Evolutionary conservation across 2,329 filamentous ascomycete genomes (phyloP), one percentile per base, ranked within the genome.

Genomic region (Xylariaceae sp.): DNA sequence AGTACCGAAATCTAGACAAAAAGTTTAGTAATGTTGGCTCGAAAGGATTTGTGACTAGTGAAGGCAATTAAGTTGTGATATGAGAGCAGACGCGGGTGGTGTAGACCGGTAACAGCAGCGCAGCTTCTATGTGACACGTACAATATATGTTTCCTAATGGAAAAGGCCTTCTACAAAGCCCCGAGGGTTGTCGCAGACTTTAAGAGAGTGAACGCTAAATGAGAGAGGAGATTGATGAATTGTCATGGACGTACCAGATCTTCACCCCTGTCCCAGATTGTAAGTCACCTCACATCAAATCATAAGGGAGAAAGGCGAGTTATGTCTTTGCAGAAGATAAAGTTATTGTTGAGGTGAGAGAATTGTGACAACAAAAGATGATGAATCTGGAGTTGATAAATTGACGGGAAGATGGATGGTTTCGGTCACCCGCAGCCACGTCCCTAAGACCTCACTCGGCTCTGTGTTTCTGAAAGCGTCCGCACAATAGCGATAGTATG

Each of bases 401-500:
- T n/a, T 49, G 56, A 48, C 55, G 32, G 48, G 56, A 54, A 62
- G 57, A 65, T 61, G 64, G 63, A 63, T 62, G 44, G 51, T 65
- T 64, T 65, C 51, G 56, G 52, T 47, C 42, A 57, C 50, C 42
- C 20, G 45, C 19, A 52, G 59, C 60, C 55, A 51, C 56, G 42
- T 32, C 56, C 48, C 48, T 47, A 32, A 52, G 43, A 40, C 20
- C 20, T 54, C 26, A 29, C 20, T 40, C 19, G 43, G 40, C 26
- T 29, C 46, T 43, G 56, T 45, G 50, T 56, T 54, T 53, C 61
- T 66, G 67, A 65, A 69, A 67, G 64, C 67, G 61, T 64, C 43
- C 46, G 47, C 32, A 51, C 16, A 40, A 54, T 52, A 44, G 40
- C 51, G 43, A 23, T 48, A 54, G 46, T 54, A 23, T 26, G 58